Evolutionary conservation across 2,329 filamentous ascomycete genomes (phyloP), one percentile per base, ranked within the genome.

Genomic region (Xylariaceae sp.): DNA sequence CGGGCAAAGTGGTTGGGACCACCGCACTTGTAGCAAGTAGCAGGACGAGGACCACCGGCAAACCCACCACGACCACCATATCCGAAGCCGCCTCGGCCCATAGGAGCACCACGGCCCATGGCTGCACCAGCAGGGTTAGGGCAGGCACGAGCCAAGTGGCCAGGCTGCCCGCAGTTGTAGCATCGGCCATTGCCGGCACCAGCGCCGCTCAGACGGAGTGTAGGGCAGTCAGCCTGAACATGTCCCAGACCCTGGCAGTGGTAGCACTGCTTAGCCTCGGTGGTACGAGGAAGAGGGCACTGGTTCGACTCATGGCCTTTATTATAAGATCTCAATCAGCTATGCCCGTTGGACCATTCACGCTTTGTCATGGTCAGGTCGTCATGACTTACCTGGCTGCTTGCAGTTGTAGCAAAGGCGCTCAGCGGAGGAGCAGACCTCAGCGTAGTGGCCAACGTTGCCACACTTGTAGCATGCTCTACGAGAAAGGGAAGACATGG

Each of bases 361-460:
- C 16, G n/a, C 43, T 41, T 39, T 22, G 1, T 33, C 9, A 17
- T 10, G 43, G 28, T 9, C 17, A 38, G 18, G 16, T 10, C 10
- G 16, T 38, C 10, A 36, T 42, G 34, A 41, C 58, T 44, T 62
- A 86, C 85, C 88, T 57, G 89, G 89, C 77, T 93, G 88, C 80
- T 93, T 93, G 85, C 94, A 99, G 82, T 99, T 99, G 80, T 99
- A 99, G 87, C 94, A 99, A 68, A 99, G 88, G 69, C 94, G 90
- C 82, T 99, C 93, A 55, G 92, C 89, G 55, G 93, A 97, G 57
- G 93, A 94, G 88, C 94, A 99, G 64, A 96, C 92, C 82, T 97
- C 92, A 70, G 78, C 79, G 61, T 83, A 86, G 72, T 91, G 88
- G 72, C 88, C 88, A 72, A 91, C 87, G 67, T 91, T 90, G 77